Percentiles rank a stretch among this genome's conserved stretches.
phyloP scores from a whole-genome alignment of 1,284 basidiomycete species.

The Naganishia sp. region DNA sequence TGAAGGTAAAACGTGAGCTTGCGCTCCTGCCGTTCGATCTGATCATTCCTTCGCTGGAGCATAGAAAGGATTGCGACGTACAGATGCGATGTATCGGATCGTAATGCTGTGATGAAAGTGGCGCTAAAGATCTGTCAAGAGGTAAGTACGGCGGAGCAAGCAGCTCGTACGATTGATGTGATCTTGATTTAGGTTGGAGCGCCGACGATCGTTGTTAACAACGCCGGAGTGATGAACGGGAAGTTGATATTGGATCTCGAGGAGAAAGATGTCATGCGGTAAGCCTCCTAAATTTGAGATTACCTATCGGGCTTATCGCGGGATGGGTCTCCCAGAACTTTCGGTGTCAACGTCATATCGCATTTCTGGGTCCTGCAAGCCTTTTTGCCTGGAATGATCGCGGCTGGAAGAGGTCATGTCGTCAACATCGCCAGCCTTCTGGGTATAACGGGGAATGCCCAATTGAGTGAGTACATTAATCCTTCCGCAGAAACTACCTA shows the following conservation, averaged over 20 bases:
- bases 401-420: conserved; percentile 75
- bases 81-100: conserved; percentile 85
- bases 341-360: conserved; percentile 81
- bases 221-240: conserved; percentile 92
- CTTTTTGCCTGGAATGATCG: conserved; percentile 88
- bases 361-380: conserved; percentile 90
- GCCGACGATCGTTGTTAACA: conserved; percentile 89
- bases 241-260: conserved; percentile 77
- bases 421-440: conserved; percentile 81
- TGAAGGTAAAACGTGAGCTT: conserved; percentile 42
- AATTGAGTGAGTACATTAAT: conserved; percentile 66
- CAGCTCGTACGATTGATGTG: not conserved
- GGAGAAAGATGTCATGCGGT: conserved; percentile 78
- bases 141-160: conserved; percentile 54
- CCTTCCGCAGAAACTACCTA: no score
- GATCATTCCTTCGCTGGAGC: not conserved
- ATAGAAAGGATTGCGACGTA: conserved; percentile 70
- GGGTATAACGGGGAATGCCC: conserved; percentile 71
- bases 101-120: conserved; percentile 72
- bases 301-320: not conserved
- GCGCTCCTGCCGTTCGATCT: no score
- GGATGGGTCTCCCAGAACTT: conserved; percentile 63
- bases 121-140: conserved; percentile 72
- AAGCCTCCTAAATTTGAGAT: conserved; percentile 41
- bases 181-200: conserved; percentile 67